Conservation (phyloP, 176 grass and related monocot genomes). For the Guadua angustifolia region DNA sequence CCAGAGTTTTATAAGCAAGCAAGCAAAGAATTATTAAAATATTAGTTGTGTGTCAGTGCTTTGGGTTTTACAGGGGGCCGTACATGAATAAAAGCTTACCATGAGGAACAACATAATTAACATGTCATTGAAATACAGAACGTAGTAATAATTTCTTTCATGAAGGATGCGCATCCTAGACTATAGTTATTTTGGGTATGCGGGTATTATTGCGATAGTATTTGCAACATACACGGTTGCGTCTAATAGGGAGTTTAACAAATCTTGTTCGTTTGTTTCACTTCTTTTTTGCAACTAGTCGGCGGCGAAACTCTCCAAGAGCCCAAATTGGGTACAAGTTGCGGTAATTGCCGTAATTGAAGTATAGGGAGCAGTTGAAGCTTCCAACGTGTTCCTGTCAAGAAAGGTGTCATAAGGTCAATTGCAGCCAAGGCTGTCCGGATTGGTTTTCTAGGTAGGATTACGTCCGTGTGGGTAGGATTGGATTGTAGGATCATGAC, state of each 20-base stretch:
- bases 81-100: too few species aligned
- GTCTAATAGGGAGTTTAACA: not conserved
- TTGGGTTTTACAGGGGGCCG: too few species aligned
- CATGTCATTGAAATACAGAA: not conserved
- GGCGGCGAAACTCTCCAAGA: slow-evolving; percentile 45
- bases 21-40: too few species aligned
- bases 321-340: slow-evolving; percentile 62
- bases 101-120: not conserved
- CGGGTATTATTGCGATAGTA: not conserved
- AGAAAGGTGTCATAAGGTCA: not conserved
- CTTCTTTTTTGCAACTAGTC: slow-evolving; percentile 1
- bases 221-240: not conserved
- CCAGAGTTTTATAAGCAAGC: too few species aligned
- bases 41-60: too few species aligned
- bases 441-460: too few species aligned
- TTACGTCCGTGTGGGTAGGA: too few species aligned
- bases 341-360: slow-evolving; percentile 40
- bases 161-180: not conserved
- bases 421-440: not conserved
- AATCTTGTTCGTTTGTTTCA: not conserved
- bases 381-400: slow-evolving; percentile 46
- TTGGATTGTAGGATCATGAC: too few species aligned
- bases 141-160: not conserved
- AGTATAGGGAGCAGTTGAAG: not conserved
- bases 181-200: not conserved